phyloP scores from a whole-genome alignment of 345 rosid species.

The Populus nigra region DNA sequence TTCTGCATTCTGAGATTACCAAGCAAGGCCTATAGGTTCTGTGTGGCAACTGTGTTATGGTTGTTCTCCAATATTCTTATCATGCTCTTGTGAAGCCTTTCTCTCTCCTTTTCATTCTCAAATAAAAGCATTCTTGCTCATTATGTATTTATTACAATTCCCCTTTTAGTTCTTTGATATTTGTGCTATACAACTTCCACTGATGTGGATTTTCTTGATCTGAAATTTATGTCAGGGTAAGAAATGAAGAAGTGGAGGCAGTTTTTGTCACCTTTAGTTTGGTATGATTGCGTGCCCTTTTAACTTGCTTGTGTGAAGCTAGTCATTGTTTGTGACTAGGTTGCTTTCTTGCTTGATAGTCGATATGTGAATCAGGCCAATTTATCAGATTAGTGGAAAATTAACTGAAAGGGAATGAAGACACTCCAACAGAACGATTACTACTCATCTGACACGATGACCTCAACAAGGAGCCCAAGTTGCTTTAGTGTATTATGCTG shows the following conservation, averaged over 20 bases:
- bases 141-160: not conserved
- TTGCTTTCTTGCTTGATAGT: not conserved
- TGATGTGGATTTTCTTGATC: not conserved
- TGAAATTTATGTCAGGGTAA: conserved; percentile 25
- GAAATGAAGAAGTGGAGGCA: conserved; percentile 23
- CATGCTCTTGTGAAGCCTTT: not conserved
- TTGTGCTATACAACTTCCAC: not conserved
- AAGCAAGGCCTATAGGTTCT: not conserved
- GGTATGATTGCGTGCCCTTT: not conserved
- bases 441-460: not conserved
- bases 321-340: conserved; percentile 3
- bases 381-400: not conserved
- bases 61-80: not conserved
- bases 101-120: not conserved
- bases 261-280: not conserved
- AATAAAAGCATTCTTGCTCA: not conserved
- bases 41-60: not conserved
- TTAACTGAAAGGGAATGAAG: not conserved
- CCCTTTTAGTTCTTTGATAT: not conserved
- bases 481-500: not conserved
- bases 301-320: not conserved
- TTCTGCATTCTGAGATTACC: not conserved
- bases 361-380: not conserved
- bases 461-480: not conserved
- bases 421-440: not conserved